Evolutionary conservation across 345 rosid genomes (phyloP).

Genomic region (Eutrema yunnanense): DNA sequence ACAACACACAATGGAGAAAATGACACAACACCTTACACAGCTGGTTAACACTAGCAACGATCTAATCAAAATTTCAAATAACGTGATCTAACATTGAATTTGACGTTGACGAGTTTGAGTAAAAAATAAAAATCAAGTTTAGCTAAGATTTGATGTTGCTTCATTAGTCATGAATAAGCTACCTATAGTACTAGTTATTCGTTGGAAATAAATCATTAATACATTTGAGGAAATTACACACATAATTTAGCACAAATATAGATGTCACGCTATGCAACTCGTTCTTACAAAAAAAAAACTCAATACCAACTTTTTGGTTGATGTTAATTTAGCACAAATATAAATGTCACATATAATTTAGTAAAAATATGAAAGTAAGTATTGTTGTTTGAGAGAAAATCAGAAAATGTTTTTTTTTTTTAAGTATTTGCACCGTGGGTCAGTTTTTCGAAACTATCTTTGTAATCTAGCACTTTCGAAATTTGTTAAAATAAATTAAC

Average conservation of each 20-base stretch:
- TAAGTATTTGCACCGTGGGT: too few relatives aligned
- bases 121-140: background rate
- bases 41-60: constrained; percentile 63
- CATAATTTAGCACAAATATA: background rate
- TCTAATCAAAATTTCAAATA: constrained; percentile 45
- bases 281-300: background rate
- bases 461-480: too few relatives aligned
- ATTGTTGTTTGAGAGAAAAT: background rate
- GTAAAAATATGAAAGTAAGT: background rate
- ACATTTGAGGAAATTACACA: background rate
- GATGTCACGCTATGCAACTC: background rate
- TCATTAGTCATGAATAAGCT: background rate
- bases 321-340: background rate
- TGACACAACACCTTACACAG: constrained; percentile 50
- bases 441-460: too few relatives aligned
- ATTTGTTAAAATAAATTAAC: too few relatives aligned
- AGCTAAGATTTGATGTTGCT: constrained; percentile 8
- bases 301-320: background rate
- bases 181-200: background rate
- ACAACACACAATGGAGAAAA: constrained; percentile 13
- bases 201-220: background rate
- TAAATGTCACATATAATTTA: too few relatives aligned
- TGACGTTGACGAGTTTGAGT: constrained; percentile 17
- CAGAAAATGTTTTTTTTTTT: background rate
- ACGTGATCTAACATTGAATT: constrained; percentile 30